phyloP scores from a whole-genome alignment of 1,139 yeast genomes.

The Groenewaldozyma sp. region DNA sequence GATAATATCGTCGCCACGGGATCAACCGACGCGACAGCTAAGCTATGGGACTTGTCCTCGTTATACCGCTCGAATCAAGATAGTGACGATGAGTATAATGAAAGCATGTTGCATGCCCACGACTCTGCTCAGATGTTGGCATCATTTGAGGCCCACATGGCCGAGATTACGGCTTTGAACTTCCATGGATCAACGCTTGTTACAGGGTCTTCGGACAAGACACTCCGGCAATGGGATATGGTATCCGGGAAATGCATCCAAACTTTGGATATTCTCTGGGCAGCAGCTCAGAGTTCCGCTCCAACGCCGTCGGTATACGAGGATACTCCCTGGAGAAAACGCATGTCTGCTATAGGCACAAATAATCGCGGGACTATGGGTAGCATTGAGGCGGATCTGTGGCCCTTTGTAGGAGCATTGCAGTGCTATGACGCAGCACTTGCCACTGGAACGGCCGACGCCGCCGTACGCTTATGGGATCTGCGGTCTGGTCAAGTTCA shows the following conservation, averaged over 20 bases:
- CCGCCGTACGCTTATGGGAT: constrained; percentile 69
- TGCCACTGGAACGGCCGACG: constrained; percentile 72
- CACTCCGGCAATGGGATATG: constrained; percentile 54
- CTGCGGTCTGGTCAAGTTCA: constrained; percentile 59
- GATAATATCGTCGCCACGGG: constrained; percentile 50
- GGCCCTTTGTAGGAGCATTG: constrained; percentile 44
- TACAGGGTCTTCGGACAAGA: constrained; percentile 49
- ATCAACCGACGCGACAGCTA: constrained; percentile 50
- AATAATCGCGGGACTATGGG: constrained; percentile 2
- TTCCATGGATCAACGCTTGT: constrained; percentile 42
- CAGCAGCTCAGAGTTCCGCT: constrained; percentile 30
- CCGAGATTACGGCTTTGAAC: constrained; percentile 53
- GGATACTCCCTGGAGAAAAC: constrained; percentile 18
- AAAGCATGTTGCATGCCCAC: constrained; percentile 7
- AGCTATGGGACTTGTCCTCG: constrained; percentile 47
- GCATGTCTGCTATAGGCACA: constrained; percentile 11
- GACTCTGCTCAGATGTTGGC: constrained; percentile 30
- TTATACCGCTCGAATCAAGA: constrained; percentile 12
- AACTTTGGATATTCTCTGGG: constrained; percentile 54
- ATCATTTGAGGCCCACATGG: constrained; percentile 54
- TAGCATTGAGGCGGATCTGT: neutral
- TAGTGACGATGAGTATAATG: constrained; percentile 7
- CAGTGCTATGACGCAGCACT: constrained; percentile 64
- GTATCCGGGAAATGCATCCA: constrained; percentile 49
- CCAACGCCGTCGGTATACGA: constrained; percentile 8